Evolutionary conservation across 176 grass and related monocot genomes (phyloP).

Genomic region (Oryza glaberrima): DNA sequence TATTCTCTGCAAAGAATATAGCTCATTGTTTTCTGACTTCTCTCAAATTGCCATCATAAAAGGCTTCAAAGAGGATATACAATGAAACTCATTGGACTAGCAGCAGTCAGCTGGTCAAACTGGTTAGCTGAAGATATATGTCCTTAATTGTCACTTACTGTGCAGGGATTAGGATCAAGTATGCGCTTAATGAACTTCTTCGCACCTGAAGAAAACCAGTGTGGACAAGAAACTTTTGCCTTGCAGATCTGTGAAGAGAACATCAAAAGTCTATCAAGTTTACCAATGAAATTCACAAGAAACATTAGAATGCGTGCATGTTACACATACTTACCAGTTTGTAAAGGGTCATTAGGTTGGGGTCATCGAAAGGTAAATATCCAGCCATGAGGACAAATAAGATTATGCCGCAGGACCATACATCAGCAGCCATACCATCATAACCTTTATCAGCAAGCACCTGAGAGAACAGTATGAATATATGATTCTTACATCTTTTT

Average conservation of each 20-base stretch:
- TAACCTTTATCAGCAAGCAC: constrained; percentile 98
- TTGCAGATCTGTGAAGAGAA: constrained; percentile 62
- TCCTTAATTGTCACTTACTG: constrained; percentile 53
- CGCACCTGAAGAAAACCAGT: constrained; percentile 77
- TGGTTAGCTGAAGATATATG: neutral
- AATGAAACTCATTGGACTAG: neutral
- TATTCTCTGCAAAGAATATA: constrained; percentile 64
- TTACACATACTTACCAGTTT: constrained; percentile 60
- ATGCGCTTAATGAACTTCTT: constrained; percentile 85
- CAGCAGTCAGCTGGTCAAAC: neutral
- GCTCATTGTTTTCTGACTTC: neutral
- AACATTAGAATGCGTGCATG: neutral
- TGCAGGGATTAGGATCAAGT: constrained; percentile 88
- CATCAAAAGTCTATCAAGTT: neutral
- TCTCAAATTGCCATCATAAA: neutral
- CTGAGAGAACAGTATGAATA: constrained; percentile 47
- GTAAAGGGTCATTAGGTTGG: constrained; percentile 67
- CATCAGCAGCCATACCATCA: constrained; percentile 81
- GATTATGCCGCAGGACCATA: constrained; percentile 98
- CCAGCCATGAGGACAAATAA: constrained; percentile 97
- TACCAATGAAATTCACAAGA: constrained; percentile 8
- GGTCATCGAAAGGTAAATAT: constrained; percentile 92
- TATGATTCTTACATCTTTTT: constrained; percentile 36
- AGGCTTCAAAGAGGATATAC: neutral
- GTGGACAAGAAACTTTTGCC: constrained; percentile 65